These are phyloP conservation scores for Fusarium pilosicola DNA, from an alignment of 2,329 filamentous ascomycete species.

Conservation along the genomic window DNA sequence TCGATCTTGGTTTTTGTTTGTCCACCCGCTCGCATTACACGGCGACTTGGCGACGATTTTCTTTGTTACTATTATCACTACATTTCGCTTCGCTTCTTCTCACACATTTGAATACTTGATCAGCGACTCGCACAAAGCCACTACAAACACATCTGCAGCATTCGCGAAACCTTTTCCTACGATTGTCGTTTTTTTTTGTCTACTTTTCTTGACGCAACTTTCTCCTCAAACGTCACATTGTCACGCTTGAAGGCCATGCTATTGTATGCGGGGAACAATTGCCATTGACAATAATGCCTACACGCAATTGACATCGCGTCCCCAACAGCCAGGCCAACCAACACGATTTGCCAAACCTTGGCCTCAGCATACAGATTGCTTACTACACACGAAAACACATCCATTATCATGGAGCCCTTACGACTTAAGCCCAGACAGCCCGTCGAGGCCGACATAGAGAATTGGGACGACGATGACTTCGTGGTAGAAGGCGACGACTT, in stretches of 20 bases:
- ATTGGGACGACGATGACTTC: constrained; percentile 83
- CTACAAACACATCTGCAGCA: constrained; percentile 11
- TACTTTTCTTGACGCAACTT: background rate
- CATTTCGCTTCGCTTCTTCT: constrained; percentile 28
- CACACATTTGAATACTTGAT: constrained; percentile 24
- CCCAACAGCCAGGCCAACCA: constrained; percentile 29
- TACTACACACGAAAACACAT: constrained; percentile 16
- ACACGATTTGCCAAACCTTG: constrained; percentile 24
- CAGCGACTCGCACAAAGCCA: constrained; percentile 14
- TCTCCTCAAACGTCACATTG: background rate
- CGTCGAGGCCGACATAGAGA: constrained; percentile 73
- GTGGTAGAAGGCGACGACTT: constrained; percentile 75
- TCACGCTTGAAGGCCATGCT: constrained; percentile 38
- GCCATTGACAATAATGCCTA: constrained; percentile 45
- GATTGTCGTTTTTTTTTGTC: constrained; percentile 22
- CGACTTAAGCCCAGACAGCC: constrained; percentile 64
- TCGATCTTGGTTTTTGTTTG: constrained; percentile 21
- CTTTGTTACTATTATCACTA: constrained; percentile 24
- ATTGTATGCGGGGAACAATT: constrained; percentile 38
- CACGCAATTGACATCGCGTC: constrained; percentile 43
- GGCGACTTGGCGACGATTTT: constrained; percentile 21
- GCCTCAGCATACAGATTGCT: constrained; percentile 18
- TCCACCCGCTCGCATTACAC: constrained; percentile 10
- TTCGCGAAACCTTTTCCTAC: constrained; percentile 15
- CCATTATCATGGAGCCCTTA: constrained; percentile 62